Evolutionary conservation across 805 yeast genomes (phyloP).

Genomic region (Schwanniomyces occidentalis): DNA sequence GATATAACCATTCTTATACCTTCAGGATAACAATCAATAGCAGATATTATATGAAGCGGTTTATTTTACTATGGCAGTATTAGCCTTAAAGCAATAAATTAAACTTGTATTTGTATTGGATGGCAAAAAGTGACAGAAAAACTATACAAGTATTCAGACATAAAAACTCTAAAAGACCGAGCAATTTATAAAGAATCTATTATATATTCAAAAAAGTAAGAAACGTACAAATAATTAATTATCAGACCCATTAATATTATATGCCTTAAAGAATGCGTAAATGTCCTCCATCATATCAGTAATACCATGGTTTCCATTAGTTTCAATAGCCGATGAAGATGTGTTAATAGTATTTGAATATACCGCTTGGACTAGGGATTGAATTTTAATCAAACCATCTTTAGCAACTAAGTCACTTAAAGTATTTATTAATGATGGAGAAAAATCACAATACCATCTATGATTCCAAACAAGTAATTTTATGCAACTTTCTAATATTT

Average conservation of each 20-base stretch:
- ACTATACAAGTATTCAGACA: too few relatives aligned
- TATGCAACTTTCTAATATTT: slow-evolving; percentile 67
- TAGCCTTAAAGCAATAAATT: too few relatives aligned
- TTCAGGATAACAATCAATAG: too few relatives aligned
- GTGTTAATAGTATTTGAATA: slow-evolving; percentile 46
- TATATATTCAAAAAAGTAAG: too few relatives aligned
- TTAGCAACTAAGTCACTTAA: slow-evolving; percentile 64
- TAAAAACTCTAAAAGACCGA: too few relatives aligned
- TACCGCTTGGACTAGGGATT: slow-evolving; percentile 66
- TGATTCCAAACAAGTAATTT: slow-evolving; percentile 95
- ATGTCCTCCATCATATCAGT: slow-evolving; percentile 54
- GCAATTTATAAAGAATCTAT: too few relatives aligned
- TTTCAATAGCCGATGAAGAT: slow-evolving; percentile 16
- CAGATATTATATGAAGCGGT: too few relatives aligned
- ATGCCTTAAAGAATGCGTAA: slow-evolving; percentile 48
- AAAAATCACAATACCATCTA: slow-evolving; percentile 94
- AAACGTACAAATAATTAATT: slow-evolving; percentile 16
- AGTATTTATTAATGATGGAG: slow-evolving; percentile 62
- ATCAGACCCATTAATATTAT: slow-evolving; percentile 45
- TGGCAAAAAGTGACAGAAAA: too few relatives aligned
- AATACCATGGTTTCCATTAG: slow-evolving; percentile 51
- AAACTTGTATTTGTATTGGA: too few relatives aligned
- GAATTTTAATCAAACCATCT: slow-evolving; percentile 78
- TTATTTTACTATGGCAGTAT: too few relatives aligned
- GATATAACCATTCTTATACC: too few relatives aligned